These are phyloP conservation scores for Balamuthia mandrillaris DNA, from an alignment of 208 protist species.

Conservation along the genomic window DNA sequence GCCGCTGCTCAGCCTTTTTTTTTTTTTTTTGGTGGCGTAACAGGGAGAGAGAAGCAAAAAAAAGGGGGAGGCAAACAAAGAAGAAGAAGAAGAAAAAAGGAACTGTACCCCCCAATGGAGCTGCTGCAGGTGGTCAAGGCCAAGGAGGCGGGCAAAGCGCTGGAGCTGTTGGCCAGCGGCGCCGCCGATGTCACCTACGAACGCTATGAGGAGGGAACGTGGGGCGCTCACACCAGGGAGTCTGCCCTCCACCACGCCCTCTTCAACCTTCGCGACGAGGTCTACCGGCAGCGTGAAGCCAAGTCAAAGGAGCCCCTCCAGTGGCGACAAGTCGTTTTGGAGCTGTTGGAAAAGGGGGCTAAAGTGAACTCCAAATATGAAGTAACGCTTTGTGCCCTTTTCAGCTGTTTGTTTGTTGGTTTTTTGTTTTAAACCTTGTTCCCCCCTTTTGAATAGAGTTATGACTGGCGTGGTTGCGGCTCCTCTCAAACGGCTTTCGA, in stretches of 20 bases:
- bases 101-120: too few relatives aligned
- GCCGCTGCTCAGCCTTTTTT: too few relatives aligned
- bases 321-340: background rate
- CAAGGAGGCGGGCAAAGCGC: background rate
- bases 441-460: background rate
- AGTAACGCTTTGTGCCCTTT: background rate
- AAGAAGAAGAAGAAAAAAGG: too few relatives aligned
- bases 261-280: background rate
- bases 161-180: background rate
- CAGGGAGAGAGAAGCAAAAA: too few relatives aligned
- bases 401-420: background rate
- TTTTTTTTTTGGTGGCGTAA: too few relatives aligned
- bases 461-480: background rate
- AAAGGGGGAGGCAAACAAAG: too few relatives aligned
- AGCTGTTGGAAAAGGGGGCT: background rate
- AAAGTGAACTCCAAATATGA: conserved; percentile 2
- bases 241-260: background rate
- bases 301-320: background rate
- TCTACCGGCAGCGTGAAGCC: background rate
- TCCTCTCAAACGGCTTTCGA: background rate
- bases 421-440: background rate
- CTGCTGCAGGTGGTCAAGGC: background rate
- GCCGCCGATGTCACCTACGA: background rate
- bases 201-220: background rate
- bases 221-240: background rate